A percentile compares a stretch with the other conserved stretches of the same genome.
Evolutionary conservation across 371 early-diverging fungal species (phyloP).

Genomic region (Mortierella sp.): DNA sequence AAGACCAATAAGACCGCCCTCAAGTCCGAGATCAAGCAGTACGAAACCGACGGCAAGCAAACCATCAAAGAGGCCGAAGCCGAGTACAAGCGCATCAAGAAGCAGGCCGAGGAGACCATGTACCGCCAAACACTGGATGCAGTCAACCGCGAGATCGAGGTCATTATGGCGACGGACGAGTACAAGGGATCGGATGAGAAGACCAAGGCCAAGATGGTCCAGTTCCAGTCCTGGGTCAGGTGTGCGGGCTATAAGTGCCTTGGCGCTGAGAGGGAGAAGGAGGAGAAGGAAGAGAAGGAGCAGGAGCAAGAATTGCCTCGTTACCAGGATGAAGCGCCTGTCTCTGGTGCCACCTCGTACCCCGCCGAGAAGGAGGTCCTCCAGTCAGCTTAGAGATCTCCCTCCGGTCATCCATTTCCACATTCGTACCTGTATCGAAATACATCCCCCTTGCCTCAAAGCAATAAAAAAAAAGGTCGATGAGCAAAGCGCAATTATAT

Average conservation of each 20-base stretch:
- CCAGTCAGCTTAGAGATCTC: not conserved
- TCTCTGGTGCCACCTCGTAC: not conserved
- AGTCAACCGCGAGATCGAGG: constrained; percentile 31
- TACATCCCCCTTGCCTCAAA: no score
- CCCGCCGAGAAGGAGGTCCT: not conserved
- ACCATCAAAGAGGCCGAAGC: constrained; percentile 30
- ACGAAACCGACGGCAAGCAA: constrained; percentile 29
- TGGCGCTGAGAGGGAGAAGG: no score
- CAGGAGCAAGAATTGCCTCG: not conserved
- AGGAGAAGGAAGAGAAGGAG: not conserved
- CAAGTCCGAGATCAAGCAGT: constrained; percentile 34
- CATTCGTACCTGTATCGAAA: no score
- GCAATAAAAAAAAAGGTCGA: no score
- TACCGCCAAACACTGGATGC: constrained; percentile 1
- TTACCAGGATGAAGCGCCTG: not conserved
- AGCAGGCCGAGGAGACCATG: constrained; percentile 33
- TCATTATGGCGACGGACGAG: constrained; percentile 12
- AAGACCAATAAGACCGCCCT: constrained; percentile 27
- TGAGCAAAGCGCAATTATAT: no score
- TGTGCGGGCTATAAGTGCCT: not conserved
- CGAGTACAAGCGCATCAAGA: constrained; percentile 25
- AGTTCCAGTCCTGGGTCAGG: constrained; percentile 14
- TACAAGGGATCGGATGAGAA: constrained; percentile 30
- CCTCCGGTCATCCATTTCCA: not conserved
- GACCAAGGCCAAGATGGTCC: constrained; percentile 32